Base-by-base conservation (phyloP, 1,139 yeast species). In the Yamadazyma diddensiae region DNA sequence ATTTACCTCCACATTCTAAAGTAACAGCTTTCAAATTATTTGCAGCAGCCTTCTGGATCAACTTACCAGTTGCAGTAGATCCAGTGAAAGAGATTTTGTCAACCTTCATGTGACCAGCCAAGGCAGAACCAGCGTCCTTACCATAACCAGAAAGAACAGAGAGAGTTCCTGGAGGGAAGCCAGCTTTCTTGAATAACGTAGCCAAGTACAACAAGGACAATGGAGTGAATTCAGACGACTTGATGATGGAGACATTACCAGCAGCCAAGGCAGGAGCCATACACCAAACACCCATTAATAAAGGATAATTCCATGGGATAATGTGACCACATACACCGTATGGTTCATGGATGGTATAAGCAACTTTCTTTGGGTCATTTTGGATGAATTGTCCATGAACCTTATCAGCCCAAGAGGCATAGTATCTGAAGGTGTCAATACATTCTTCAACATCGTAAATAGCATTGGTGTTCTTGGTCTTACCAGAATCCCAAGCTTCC, bases 1-100 rank as follows among this genome's bases (percentile, higher is more conserved):
- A 80, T 55, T 88, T 88, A 39, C 97, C 97, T 43, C 97, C 97
- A 52, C 94, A 82, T 63, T 88, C 97, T 49, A 90, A 62, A n/a
- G 94, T 78, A 21, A 83, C 80, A 7, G 87, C 86, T 59, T 85
- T 86, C 55, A 69, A 53, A 47, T 66, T 67, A 18, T 58, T 54
- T 14, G 87, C 71, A 16, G 94, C 94, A 33, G 74, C 65, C 36
- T 61, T 57, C 46, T 79, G 85, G 41, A 82, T 65, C 21, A 70
- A 43, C 41, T 70, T 66, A 40, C 90, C 90, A n/a, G 83, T 79
- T 15, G 65, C 69, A 28, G 75, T 68, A n/a, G 73, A 68, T 17
- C 75, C 75, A 29, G 90, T 82, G 54, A 82, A 82, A 9, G 86
- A 84, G 42, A 82, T 66, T 59, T 81, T 81, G 42, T 75, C 73